Evolutionary conservation across 192 early-diverging fungal genomes (phyloP), one percentile per base, ranked within the genome.

Genomic region (Anaeromyces robustus): DNA sequence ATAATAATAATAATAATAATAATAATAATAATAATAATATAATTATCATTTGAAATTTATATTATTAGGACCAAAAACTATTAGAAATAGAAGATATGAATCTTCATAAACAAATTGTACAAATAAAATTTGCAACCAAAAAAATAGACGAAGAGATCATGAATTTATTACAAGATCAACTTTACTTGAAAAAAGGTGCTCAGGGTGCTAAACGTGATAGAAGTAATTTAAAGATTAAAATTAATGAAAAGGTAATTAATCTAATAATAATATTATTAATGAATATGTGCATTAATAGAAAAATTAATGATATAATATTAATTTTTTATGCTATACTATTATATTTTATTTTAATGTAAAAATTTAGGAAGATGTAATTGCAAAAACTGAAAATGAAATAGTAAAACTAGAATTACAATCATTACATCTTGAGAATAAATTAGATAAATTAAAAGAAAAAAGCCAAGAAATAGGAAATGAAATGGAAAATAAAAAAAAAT

Each of bases 121-220:
- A 85, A 82, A 85, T 83, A 2, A 78, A 78, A 28, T 34, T 77
- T 16, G 68, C 80, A 17, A 83, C 81, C 43, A 80, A 80, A n/a
- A 87, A 88, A 77, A 77, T 91, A 28, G 86, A 88, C 52, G 78
- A 43, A 30, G 89, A 91, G 39, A 87, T 91, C 68, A 87, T 86
- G 80, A 89, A 90, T 80, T 84, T 87, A 39, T 82, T 91, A 29
- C 87, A 91, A 78, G 81, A 81, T 78, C 89, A 91, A 82, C 79
- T 89, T 4, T 83, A 83, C 14, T 85, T 91, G 39, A 85, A 88
- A 82, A 91, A 89, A 79, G 89, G 90, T 14, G 81, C 84, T 9
- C 82, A 83, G 30, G 85, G 86, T 22, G 84, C 87, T 18, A 37
- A 77, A 7, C 82, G 82, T 79, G 90, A 91, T 80, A 84, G 82